Conservation (phyloP, 805 yeast genomes). For the Diddensiella transvaalensis region DNA sequence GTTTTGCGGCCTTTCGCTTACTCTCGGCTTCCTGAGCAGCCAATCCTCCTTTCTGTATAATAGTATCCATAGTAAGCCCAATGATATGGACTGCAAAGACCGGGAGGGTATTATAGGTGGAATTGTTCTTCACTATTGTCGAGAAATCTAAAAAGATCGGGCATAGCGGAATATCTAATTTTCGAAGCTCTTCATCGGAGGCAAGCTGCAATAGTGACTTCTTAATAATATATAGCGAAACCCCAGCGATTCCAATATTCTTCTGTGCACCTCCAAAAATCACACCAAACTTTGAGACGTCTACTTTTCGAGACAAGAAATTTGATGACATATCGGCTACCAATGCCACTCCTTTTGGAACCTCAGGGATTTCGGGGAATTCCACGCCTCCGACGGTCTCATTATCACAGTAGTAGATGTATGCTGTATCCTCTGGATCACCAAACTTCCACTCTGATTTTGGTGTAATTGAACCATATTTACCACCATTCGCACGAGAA, state of each 20-base stretch:
- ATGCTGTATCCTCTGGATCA: slow-evolving; percentile 66
- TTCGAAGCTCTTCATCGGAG: slow-evolving; percentile 54
- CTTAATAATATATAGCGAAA: slow-evolving; percentile 86
- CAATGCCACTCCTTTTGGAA: slow-evolving; percentile 66
- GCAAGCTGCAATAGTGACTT: slow-evolving; percentile 66
- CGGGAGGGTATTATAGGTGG: slow-evolving; percentile 94
- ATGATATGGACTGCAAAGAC: slow-evolving; percentile 86
- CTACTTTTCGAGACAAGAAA: slow-evolving; percentile 75
- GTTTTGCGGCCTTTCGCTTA: slow-evolving; percentile 53
- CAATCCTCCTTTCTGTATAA: slow-evolving; percentile 72
- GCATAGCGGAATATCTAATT: slow-evolving; percentile 64
- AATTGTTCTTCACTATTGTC: slow-evolving; percentile 79
- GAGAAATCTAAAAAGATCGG: slow-evolving; percentile 91
- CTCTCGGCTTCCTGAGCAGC: slow-evolving; percentile 55
- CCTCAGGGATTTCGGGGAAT: slow-evolving; percentile 54
- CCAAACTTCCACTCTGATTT: slow-evolving; percentile 59
- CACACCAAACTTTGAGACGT: slow-evolving; percentile 79
- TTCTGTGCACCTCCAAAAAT: slow-evolving; percentile 98
- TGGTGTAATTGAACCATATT: slow-evolving; percentile 65
- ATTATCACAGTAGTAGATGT: slow-evolving; percentile 88
- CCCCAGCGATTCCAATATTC: slow-evolving; percentile 95
- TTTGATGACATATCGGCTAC: slow-evolving; percentile 96
- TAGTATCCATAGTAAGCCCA: slow-evolving; percentile 65
- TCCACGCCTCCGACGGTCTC: slow-evolving; percentile 97
- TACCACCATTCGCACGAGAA: slow-evolving; percentile 48